Evolutionary conservation across 495 filamentous ascomycete species (phyloP).

Genomic region (Talaromyces wortmannii): DNA sequence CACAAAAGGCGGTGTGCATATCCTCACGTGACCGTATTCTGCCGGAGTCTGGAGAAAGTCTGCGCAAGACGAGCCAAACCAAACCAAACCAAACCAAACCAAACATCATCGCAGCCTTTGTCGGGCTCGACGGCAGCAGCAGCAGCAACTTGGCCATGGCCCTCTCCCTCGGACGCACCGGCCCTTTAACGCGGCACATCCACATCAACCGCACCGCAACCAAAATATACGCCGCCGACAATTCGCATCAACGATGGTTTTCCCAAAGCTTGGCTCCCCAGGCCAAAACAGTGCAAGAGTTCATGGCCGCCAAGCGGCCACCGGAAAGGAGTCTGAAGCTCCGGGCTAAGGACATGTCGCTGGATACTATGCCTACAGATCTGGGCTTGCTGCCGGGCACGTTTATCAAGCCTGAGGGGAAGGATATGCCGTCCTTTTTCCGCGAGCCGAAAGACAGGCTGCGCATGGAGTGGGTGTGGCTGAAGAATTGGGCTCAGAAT

Average conservation of each 20-base stretch:
- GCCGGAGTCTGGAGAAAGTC: no score
- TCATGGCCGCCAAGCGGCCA: slow-evolving; percentile 14
- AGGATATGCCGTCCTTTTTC: slow-evolving; percentile 50
- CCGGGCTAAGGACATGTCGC: slow-evolving; percentile 15
- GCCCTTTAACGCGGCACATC: no score
- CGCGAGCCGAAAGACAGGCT: slow-evolving; percentile 31
- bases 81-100: no score
- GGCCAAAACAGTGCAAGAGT: not conserved
- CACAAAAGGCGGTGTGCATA: no score
- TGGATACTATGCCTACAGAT: slow-evolving; percentile 35
- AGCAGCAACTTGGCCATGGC: no score
- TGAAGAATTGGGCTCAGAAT: slow-evolving; percentile 33
- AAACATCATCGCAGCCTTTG: no score
- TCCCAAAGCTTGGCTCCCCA: not conserved
- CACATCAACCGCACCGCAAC: no score
- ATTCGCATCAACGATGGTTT: not conserved
- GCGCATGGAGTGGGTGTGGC: slow-evolving; percentile 38
- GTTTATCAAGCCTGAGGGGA: slow-evolving; percentile 52
- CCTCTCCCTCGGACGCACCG: no score
- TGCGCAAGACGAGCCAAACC: no score
- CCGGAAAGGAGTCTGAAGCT: slow-evolving; percentile 36
- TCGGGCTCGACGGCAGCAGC: no score
- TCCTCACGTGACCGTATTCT: no score
- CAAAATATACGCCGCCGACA: no score
- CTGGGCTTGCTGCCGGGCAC: slow-evolving; percentile 50